Conservation (phyloP, 306 rosid species). For the Lathyrus tuberosus region DNA sequence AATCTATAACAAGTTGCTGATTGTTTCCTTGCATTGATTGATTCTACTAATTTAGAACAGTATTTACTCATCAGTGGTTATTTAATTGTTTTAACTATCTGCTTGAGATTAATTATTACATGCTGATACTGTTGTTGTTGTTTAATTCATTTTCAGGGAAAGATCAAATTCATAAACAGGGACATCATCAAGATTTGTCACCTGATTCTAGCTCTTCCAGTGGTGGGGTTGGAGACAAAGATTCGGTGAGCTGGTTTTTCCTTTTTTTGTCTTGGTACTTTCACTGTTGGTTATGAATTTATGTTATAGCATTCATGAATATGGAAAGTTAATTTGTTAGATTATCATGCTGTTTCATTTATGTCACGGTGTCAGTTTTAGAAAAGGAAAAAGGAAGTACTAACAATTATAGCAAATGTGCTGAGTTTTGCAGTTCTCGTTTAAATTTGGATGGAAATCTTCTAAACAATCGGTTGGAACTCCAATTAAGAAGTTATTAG, state of each 20-base stretch:
- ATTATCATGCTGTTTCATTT: constrained; percentile 7
- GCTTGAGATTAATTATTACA: constrained; percentile 26
- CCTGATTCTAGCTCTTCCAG: constrained; percentile 63
- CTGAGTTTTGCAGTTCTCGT: constrained; percentile 61
- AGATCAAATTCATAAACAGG: constrained; percentile 51
- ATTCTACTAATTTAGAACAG: constrained; percentile 34
- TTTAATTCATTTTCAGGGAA: constrained; percentile 55
- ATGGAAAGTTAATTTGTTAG: constrained; percentile 17
- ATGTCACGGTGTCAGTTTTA: constrained; percentile 4
- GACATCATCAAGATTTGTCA: constrained; percentile 44
- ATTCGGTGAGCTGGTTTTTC: constrained; percentile 61
- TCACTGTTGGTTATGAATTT: not conserved
- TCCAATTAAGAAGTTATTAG: constrained; percentile 75
- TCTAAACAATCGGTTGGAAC: constrained; percentile 62
- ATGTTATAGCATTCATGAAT: not conserved
- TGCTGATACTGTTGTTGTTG: constrained; percentile 39
- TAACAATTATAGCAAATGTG: constrained; percentile 25
- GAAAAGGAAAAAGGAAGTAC: constrained; percentile 13
- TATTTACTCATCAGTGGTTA: constrained; percentile 1
- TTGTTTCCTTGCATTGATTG: constrained; percentile 29
- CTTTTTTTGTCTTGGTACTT: constrained; percentile 9
- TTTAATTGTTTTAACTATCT: constrained; percentile 14
- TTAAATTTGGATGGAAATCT: constrained; percentile 62
- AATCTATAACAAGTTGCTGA: constrained; percentile 1
- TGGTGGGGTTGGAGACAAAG: constrained; percentile 55